A percentile compares a stretch with the other conserved stretches of the same genome.
Evolutionary conservation across 2,329 filamentous ascomycete genomes (phyloP).

Genomic region (Coniella vitis): DNA sequence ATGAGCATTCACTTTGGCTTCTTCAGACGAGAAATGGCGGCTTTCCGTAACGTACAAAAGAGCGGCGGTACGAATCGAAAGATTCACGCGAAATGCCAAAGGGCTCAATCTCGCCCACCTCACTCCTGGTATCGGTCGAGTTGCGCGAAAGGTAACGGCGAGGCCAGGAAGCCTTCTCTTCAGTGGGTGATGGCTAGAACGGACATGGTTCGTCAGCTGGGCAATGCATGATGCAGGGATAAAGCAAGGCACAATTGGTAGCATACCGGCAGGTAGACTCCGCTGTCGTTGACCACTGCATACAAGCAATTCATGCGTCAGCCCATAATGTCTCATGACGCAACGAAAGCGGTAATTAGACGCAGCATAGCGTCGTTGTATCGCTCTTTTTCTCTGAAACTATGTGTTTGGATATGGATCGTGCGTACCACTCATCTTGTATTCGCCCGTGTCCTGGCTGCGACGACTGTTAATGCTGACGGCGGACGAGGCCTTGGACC

Average conservation of each 20-base stretch:
- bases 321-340: neutral
- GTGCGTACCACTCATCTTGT: slow-evolving; percentile 70
- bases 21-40: neutral
- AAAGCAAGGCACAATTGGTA: slow-evolving; percentile 1
- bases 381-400: too few relatives aligned
- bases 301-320: neutral
- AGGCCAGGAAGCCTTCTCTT: slow-evolving; percentile 68
- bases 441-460: slow-evolving; percentile 61
- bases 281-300: slow-evolving; percentile 89
- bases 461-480: slow-evolving; percentile 53
- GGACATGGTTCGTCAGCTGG: neutral
- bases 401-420: neutral
- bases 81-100: slow-evolving; percentile 95
- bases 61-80: slow-evolving; percentile 92
- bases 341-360: neutral
- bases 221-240: neutral
- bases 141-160: slow-evolving; percentile 46
- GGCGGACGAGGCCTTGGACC: slow-evolving; percentile 54
- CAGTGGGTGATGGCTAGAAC: slow-evolving; percentile 72
- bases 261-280: slow-evolving; percentile 84
- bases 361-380: too few relatives aligned
- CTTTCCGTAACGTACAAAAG: slow-evolving; percentile 63
- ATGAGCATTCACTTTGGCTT: neutral
- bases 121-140: slow-evolving; percentile 47
- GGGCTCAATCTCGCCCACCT: slow-evolving; percentile 77